Evolutionary conservation across 179 eudicot species (phyloP).

Genomic region (Beta macrorhiza): DNA sequence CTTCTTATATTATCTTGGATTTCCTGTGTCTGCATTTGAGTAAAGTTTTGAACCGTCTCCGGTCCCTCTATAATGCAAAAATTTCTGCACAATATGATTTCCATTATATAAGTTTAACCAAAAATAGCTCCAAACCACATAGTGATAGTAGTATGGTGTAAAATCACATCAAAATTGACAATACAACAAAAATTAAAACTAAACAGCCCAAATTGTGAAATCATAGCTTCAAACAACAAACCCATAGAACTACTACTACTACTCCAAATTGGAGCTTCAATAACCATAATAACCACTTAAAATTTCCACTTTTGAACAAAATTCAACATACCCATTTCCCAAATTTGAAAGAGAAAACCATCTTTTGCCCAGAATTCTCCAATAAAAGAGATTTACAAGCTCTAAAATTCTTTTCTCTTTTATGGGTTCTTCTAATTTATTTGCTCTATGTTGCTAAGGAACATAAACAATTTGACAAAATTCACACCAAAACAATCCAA

Average conservation of each 20-base stretch:
- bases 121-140: neutral
- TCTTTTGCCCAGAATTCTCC: neutral
- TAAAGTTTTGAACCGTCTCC: slow-evolving; percentile 85
- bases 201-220: neutral
- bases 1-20: slow-evolving; percentile 82
- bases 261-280: neutral
- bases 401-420: no score
- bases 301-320: neutral
- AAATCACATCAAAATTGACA: neutral
- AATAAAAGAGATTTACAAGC: neutral
- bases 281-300: neutral
- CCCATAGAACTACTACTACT: neutral
- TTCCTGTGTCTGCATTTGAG: slow-evolving; percentile 72
- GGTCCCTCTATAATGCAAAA: slow-evolving; percentile 98
- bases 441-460: no score
- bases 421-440: no score
- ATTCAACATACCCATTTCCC: neutral
- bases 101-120: slow-evolving; percentile 2
- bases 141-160: no score
- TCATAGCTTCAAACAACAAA: neutral
- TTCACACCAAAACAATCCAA: neutral
- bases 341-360: neutral
- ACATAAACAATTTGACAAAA: neutral
- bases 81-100: slow-evolving; percentile 39
- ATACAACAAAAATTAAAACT: neutral